Evolutionary conservation across 1,284 basidiomycete genomes (phyloP).

Genomic region (Cryptococcus depauperatus): DNA sequence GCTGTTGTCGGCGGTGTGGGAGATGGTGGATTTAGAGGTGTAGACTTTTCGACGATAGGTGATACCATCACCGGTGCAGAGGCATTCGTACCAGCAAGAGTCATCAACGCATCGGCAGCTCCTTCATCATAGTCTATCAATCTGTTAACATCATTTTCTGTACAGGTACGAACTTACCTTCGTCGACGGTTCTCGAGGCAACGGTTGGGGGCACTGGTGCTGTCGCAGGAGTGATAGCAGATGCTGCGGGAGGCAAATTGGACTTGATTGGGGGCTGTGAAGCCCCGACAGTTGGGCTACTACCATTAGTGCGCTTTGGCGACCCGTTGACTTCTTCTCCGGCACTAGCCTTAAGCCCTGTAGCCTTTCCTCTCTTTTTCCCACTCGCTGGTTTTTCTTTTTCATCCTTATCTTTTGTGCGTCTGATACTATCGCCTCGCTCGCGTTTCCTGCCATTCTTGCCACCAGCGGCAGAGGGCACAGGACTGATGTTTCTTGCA

Average conservation of each 20-base stretch:
- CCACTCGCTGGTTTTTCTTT: conserved; percentile 11
- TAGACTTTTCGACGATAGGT: background rate
- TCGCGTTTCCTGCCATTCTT: conserved; percentile 17
- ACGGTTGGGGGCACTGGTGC: background rate
- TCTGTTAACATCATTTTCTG: conserved; percentile 1
- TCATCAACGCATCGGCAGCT: conserved; percentile 43
- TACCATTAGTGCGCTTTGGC: conserved; percentile 10
- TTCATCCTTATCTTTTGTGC: conserved; percentile 19
- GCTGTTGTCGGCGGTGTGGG: conserved; percentile 10
- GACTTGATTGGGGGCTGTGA: conserved; percentile 10
- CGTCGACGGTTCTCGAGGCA: conserved; percentile 32
- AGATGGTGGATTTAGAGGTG: background rate
- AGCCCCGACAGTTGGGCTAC: conserved; percentile 15
- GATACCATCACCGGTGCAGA: too few relatives aligned
- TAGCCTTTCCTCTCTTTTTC: conserved; percentile 12
- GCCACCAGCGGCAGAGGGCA: conserved; percentile 18
- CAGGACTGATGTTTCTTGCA: conserved; percentile 26
- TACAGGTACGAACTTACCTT: conserved; percentile 26
- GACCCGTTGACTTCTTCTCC: conserved; percentile 9
- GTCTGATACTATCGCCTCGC: conserved; percentile 23
- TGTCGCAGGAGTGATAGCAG: too few relatives aligned
- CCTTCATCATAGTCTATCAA: conserved; percentile 44
- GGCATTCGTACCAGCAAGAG: conserved; percentile 37
- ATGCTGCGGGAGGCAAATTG: background rate
- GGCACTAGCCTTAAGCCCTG: conserved; percentile 1